Evolutionary conservation across 257 asterid species (phyloP).

Genomic region (Ophiorrhiza pumila): DNA sequence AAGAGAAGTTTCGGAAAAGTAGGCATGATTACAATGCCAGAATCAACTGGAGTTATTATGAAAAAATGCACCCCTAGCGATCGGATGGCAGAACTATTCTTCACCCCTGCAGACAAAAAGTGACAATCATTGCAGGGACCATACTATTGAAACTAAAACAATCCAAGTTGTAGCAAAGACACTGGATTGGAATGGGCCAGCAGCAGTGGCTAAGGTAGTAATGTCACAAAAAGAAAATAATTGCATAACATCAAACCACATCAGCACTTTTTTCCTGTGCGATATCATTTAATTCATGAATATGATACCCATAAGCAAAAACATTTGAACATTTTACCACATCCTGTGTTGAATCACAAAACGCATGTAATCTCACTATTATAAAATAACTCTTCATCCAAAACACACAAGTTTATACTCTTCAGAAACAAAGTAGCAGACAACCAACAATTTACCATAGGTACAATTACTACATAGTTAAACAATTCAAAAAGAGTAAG

Average conservation of each 20-base stretch:
- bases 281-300: background rate
- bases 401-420: too few relatives aligned
- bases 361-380: too few relatives aligned
- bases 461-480: background rate
- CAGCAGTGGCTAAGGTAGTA: background rate
- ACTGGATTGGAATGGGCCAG: background rate
- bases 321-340: too few relatives aligned
- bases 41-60: background rate
- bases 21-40: background rate
- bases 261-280: background rate
- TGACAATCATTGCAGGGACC: too few relatives aligned
- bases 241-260: background rate
- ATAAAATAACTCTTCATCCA: too few relatives aligned
- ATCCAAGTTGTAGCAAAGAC: background rate
- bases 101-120: background rate
- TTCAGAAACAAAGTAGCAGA: background rate
- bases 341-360: background rate
- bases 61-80: background rate
- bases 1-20: background rate
- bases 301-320: background rate
- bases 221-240: background rate
- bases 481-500: background rate
- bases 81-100: background rate
- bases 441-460: background rate
- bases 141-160: background rate